Evolutionary conservation across 2,329 filamentous ascomycete genomes (phyloP).

Genomic region (Epichloe baconii): DNA sequence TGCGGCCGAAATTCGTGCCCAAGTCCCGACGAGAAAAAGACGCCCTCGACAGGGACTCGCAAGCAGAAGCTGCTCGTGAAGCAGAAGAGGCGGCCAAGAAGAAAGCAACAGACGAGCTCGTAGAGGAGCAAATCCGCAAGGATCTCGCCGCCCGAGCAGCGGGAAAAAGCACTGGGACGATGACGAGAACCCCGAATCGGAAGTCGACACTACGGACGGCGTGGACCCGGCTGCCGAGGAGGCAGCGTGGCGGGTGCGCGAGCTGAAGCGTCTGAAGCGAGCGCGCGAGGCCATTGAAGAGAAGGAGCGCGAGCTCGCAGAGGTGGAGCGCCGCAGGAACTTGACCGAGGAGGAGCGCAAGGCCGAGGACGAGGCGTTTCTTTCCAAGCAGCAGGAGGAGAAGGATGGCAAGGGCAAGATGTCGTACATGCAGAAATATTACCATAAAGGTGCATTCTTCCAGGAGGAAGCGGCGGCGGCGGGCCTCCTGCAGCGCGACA

Average conservation of each 20-base stretch:
- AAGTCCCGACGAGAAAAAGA: constrained; percentile 37
- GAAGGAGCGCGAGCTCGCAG: constrained; percentile 72
- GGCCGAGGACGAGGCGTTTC: constrained; percentile 67
- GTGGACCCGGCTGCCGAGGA: constrained; percentile 77
- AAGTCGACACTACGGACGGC: constrained; percentile 81
- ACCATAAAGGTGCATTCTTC: constrained; percentile 94
- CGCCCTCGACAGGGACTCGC: constrained; percentile 15
- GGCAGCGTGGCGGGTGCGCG: constrained; percentile 86
- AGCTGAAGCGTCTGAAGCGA: constrained; percentile 77
- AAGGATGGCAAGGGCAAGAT: constrained; percentile 68
- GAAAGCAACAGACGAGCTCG: constrained; percentile 61
- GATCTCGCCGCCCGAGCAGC: constrained; percentile 62
- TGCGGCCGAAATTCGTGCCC: constrained; percentile 51
- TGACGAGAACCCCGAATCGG: constrained; percentile 53
- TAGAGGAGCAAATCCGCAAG: constrained; percentile 80
- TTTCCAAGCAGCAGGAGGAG: constrained; percentile 69
- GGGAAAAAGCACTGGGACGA: constrained; percentile 81
- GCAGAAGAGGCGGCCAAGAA: constrained; percentile 50
- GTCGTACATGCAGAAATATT: constrained; percentile 89
- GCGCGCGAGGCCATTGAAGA: constrained; percentile 75
- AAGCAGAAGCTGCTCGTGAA: constrained; percentile 21
- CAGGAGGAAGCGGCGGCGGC: constrained; percentile 65
- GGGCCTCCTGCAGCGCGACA: constrained; percentile 65
- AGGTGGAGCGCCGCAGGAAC: constrained; percentile 77
- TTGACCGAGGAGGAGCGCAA: constrained; percentile 76